A percentile compares a stretch with the other conserved stretches of the same genome.
These are phyloP conservation scores for Amanita pseudoporphyria DNA, from an alignment of 768 basidiomycete species.

Conservation along the genomic window DNA sequence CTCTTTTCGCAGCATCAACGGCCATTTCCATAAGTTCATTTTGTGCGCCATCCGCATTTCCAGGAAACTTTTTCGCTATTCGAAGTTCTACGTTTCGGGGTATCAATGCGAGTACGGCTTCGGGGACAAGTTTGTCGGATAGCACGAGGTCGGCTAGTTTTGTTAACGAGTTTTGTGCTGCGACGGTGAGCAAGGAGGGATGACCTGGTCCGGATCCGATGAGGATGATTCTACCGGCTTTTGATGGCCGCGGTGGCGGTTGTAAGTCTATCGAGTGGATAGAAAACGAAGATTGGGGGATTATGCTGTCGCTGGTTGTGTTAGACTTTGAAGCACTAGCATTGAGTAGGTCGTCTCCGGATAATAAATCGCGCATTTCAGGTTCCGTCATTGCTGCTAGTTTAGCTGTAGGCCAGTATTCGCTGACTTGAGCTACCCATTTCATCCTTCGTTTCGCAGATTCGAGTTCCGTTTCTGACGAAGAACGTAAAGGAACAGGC, in stretches of 20 bases:
- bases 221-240: conserved; percentile 70
- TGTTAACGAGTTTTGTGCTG: conserved; percentile 75
- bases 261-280: conserved; percentile 3
- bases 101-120: conserved; percentile 77
- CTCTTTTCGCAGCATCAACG: conserved; percentile 68
- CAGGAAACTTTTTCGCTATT: conserved; percentile 96
- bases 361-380: conserved; percentile 62
- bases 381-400: conserved; percentile 59
- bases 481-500: conserved; percentile 34
- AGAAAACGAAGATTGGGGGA: conserved; percentile 8
- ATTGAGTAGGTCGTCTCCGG: conserved; percentile 19
- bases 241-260: conserved; percentile 10
- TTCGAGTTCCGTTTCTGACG: conserved; percentile 30
- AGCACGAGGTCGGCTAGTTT: conserved; percentile 79
- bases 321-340: background rate
- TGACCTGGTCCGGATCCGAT: conserved; percentile 96
- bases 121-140: conserved; percentile 93
- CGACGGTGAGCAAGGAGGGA: conserved; percentile 83
- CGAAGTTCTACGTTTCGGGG: conserved; percentile 63
- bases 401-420: conserved; percentile 84
- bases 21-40: conserved; percentile 92
- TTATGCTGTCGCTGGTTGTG: background rate
- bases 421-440: conserved; percentile 94
- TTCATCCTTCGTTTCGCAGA: conserved; percentile 61
- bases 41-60: conserved; percentile 93